Conservation (phyloP, 805 yeast genomes). For the Nakazawaea siamensis region DNA sequence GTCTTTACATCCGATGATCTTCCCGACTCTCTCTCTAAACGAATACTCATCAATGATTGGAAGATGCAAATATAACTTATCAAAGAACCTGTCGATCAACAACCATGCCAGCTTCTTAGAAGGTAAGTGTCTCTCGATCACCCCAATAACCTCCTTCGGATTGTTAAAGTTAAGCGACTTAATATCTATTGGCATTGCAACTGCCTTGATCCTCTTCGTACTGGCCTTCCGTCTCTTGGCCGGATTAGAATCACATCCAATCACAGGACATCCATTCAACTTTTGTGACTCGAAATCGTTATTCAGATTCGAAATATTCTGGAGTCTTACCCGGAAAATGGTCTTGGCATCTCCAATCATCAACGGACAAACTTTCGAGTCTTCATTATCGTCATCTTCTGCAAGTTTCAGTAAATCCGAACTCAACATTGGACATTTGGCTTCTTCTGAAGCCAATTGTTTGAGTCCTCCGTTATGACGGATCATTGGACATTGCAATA, state of each 20-base stretch:
- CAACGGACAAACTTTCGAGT: constrained; percentile 34
- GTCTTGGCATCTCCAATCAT: constrained; percentile 37
- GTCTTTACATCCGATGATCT: constrained; percentile 34
- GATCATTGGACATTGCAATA: constrained; percentile 10
- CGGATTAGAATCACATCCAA: constrained; percentile 13
- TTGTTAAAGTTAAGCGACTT: constrained; percentile 30
- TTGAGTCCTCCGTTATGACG: constrained; percentile 6
- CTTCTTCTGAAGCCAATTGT: constrained; percentile 6
- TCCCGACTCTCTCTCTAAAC: constrained; percentile 32
- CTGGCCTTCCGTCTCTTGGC: constrained; percentile 7
- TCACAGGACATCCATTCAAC: constrained; percentile 12
- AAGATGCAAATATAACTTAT: constrained; percentile 50
- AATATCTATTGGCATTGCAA: constrained; percentile 23
- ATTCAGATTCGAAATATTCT: constrained; percentile 1
- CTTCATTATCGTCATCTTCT: constrained; percentile 15
- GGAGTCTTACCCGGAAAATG: constrained; percentile 22
- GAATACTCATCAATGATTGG: constrained; percentile 58
- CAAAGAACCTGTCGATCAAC: constrained; percentile 51
- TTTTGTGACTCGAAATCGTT: neutral
- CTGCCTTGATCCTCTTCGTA: constrained; percentile 11
- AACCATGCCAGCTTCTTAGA: constrained; percentile 45
- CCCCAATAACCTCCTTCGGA: constrained; percentile 27
- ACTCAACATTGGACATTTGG: constrained; percentile 8
- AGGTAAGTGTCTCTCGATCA: constrained; percentile 43
- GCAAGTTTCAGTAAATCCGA: constrained; percentile 9